Conservation (phyloP, 768 basidiomycete species). For the Lactarius tabidus region DNA sequence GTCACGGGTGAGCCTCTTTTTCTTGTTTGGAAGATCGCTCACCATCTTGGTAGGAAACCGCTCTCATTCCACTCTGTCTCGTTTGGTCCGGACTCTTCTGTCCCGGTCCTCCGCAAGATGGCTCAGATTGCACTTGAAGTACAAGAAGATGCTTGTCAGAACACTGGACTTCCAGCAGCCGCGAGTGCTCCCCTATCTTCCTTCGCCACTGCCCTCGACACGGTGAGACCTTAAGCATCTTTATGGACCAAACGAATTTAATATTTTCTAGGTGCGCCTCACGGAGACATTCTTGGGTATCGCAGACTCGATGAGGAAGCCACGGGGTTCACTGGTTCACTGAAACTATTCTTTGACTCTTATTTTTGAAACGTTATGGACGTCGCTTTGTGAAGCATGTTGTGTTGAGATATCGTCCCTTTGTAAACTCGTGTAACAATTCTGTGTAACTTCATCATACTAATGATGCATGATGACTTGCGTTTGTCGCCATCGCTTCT, state of each 20-base stretch:
- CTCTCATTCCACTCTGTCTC: conserved; percentile 56
- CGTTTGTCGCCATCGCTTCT: not conserved
- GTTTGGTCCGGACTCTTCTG: conserved; percentile 41
- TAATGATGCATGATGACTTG: not conserved
- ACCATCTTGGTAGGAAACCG: conserved; percentile 39
- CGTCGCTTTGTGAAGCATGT: not conserved
- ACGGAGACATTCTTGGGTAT: conserved; percentile 56
- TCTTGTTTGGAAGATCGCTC: not conserved
- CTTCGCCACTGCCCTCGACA: conserved; percentile 41
- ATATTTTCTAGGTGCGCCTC: conserved; percentile 42
- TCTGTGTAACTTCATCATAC: not conserved
- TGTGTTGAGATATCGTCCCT: not conserved
- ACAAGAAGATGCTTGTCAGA: conserved; percentile 41
- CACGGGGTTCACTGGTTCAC: conserved; percentile 46
- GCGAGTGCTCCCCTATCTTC: conserved; percentile 27
- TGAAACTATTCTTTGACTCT: conserved; percentile 7
- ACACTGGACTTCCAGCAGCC: conserved; percentile 28
- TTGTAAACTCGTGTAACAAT: not conserved
- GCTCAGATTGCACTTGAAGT: conserved; percentile 46
- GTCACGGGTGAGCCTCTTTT: conserved; percentile 38
- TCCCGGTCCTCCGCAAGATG: conserved; percentile 44
- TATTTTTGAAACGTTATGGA: not conserved
- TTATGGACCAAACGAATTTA: not conserved
- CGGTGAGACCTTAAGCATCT: not conserved
- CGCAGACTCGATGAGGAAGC: conserved; percentile 54